Percentiles rank a stretch among this genome's conserved stretches.
phyloP scores from a whole-genome alignment of 2,329 filamentous ascomycete species.

The Hypocrella siamensis region DNA sequence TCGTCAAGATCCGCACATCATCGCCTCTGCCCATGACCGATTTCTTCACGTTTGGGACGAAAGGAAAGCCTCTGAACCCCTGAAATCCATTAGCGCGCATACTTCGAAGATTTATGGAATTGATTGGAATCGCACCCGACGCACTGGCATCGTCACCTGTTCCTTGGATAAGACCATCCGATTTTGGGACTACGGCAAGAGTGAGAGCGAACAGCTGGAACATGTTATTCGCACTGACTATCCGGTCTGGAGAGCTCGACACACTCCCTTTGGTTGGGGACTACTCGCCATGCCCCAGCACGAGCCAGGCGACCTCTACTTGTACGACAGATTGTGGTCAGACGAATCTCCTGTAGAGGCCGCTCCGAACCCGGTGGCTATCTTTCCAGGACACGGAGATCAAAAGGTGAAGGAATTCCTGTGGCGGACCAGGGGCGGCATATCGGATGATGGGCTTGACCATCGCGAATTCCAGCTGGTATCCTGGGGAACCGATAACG shows the following conservation, averaged over 20 bases:
- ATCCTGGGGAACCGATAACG: constrained; percentile 79
- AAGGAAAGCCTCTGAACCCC: constrained; percentile 58
- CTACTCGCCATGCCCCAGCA: constrained; percentile 85
- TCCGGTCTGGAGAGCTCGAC: constrained; percentile 79
- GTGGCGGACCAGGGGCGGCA: constrained; percentile 63
- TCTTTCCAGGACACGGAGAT: constrained; percentile 45
- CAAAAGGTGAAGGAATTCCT: constrained; percentile 79
- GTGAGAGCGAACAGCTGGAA: constrained; percentile 50
- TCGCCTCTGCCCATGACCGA: constrained; percentile 82
- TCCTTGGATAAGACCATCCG: constrained; percentile 87
- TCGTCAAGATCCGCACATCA: constrained; percentile 67
- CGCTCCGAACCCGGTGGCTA: constrained; percentile 31
- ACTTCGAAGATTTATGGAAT: constrained; percentile 89
- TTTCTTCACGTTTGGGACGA: constrained; percentile 85
- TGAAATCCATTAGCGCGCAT: constrained; percentile 77
- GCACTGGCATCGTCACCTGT: constrained; percentile 66
- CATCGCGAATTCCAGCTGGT: constrained; percentile 84
- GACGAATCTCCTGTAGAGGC: constrained; percentile 26
- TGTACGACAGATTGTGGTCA: constrained; percentile 54
- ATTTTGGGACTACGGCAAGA: constrained; percentile 66
- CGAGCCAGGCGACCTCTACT: constrained; percentile 67
- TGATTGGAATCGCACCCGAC: constrained; percentile 75
- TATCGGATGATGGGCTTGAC: constrained; percentile 54
- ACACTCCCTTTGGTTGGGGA: constrained; percentile 79
- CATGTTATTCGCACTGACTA: constrained; percentile 69